Evolutionary conservation across 352 stramenopile species (phyloP), one percentile per base, ranked within the genome.

Genomic region (Pythium rishiriense): DNA sequence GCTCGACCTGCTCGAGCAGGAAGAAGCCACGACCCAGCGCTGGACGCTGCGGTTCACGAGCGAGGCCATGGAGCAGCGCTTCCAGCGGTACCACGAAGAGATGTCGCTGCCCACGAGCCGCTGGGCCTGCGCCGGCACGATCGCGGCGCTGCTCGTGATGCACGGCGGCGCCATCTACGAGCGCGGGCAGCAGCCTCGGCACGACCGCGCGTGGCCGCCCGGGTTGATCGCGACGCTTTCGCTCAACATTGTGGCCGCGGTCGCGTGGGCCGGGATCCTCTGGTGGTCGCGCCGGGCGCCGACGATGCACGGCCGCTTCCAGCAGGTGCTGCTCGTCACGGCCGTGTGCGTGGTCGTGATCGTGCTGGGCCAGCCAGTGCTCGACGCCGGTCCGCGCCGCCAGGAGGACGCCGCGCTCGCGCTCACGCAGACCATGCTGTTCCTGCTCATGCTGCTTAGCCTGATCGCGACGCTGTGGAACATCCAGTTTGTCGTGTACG

Each of bases 81-180:
- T 88, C 63, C 78, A 88, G 62, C 58, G 74, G 43, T 87, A 86
- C 47, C 76, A 90, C 35, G 74, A 88, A 60, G 79, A 88, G 11
- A 64, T 71, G 17, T 79, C 74, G 14, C 41, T 87, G 4, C 28
- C 55, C 14, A 70, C 72, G 33, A 84, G 75, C 14, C 67, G 64
- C 37, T 64, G 71, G 58, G 76, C 72, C 8, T 81, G 69, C 39
- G 50, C 52, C 0, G 54, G 59, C 14, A 84, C 78, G 10, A 37
- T 90, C 6, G 29, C 48, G 0, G 73, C 61, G 24, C 68, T 85
- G n/a, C 45, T 70, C 26, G 39, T 73, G 14, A 70, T 87, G 45
- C 79, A 88, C 25, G 59, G 66, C 54, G 74, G 75, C 3, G 57
- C 66, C 5, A 76, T 80, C 58, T 72, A 67, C 31, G 48, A 66